A percentile compares a stretch with the other conserved stretches of the same genome.
Conservation (phyloP, 2,329 filamentous ascomycete genomes). For the Beauveria sp. region DNA sequence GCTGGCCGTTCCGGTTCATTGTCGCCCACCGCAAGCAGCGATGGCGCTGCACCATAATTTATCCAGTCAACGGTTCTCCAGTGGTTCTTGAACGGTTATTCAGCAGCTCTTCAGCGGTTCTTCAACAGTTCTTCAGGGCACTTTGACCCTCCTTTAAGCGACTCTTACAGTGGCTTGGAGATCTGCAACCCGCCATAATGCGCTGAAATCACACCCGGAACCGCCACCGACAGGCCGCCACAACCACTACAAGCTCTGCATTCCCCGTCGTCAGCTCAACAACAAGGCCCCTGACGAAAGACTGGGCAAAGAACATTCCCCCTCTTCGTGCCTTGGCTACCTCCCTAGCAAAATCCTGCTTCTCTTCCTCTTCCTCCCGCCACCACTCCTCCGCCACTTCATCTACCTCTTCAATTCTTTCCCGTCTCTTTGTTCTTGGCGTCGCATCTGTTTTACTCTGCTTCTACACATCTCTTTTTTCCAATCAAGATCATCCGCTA, state of each 20-base stretch:
- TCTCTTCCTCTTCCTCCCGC: neutral
- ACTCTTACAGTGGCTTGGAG: neutral
- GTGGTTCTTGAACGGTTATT: no score
- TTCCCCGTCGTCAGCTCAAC: neutral
- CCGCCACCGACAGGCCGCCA: neutral
- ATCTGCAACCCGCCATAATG: neutral
- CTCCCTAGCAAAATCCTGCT: neutral
- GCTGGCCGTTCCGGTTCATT: constrained; percentile 10
- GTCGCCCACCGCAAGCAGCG: neutral
- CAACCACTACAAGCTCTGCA: neutral
- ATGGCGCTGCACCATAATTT: neutral
- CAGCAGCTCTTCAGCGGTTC: neutral
- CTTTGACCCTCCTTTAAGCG: neutral
- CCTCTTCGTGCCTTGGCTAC: neutral
- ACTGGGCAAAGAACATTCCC: neutral
- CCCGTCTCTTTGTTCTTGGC: neutral
- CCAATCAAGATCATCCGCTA: neutral
- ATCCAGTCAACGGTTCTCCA: neutral
- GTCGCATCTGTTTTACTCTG: neutral
- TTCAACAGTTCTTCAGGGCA: no score
- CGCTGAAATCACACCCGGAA: neutral
- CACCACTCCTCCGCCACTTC: constrained; percentile 1
- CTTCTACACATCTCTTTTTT: neutral
- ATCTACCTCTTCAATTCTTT: neutral
- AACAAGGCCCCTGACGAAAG: no score